Evolutionary conservation across 2,329 filamentous ascomycete species (phyloP), one percentile per base, ranked within the genome.

Genomic region (Ophidiomyces ophidiicola): DNA sequence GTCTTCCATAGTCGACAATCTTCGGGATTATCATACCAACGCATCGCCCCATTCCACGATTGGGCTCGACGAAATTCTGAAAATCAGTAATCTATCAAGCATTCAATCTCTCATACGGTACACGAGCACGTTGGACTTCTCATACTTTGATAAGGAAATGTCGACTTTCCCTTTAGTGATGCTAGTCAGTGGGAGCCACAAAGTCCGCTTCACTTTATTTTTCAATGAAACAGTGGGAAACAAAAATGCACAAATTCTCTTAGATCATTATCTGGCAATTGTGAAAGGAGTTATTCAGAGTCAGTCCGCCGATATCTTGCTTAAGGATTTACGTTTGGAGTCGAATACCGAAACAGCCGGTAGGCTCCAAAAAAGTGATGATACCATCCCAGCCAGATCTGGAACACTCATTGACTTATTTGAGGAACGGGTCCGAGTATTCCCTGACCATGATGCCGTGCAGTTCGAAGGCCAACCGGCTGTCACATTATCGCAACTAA

Each of bases 331-430:
- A 4, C 12, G 12, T 5, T 17, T 39, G 3, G 37, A 39, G 12
- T 23, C 32, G 12, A 14, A 25, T 10, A 12, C 19, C 11, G 28
- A 26, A 12, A 14, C n/a, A 5, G 37, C 21, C 17, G 25, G 25
- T 6, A 25, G 32, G 19, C 32, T 39, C n/a, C 29, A 25, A 6
- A 20, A 25, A n/a, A 14, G 6, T 17, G 31, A 25, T 17, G 18
- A 17, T 4, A 15, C 31, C 11, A 23, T 25, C 28, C 19, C 32
- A 25, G 26, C 19, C 6, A 4, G 8, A 4, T 32, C 37, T 11
- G 34, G 28, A 17, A 31, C 28, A 6, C 28, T 42, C 4, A 19
- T 36, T 33, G 17, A 17, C 2, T 28, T 42, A 10, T 36, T 42
- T 26, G 39, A 37, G 19, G 14, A 10, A 15, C 39, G 37, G 32